Evolutionary conservation across 23 red algal genomes (phyloP).

Genomic region (Pyropia haitanensis): DNA sequence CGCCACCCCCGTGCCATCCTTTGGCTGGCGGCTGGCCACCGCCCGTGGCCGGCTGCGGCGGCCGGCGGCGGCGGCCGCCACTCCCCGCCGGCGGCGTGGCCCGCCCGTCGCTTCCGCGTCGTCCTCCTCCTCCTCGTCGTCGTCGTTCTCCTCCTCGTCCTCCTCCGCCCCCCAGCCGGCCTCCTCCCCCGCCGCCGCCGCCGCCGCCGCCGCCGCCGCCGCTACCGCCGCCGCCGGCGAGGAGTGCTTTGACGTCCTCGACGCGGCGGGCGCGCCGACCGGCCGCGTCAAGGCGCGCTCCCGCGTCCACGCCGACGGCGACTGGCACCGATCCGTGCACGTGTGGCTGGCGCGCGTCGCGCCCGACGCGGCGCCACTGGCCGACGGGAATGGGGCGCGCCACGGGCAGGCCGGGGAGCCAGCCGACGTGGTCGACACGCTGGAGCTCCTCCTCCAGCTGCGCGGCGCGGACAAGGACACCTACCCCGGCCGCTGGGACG

Average conservation of each 20-base stretch:
- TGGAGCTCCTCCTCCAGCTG: conserved; percentile 43
- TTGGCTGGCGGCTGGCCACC: too few relatives aligned
- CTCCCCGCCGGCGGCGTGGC: too few relatives aligned
- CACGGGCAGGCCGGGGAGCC: background rate
- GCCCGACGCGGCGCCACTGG: background rate
- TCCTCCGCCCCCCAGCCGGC: too few relatives aligned
- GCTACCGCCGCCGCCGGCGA: conserved; percentile 2
- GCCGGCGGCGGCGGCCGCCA: too few relatives aligned
- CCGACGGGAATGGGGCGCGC: background rate
- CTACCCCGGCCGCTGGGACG: conserved; percentile 79
- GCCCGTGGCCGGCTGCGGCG: too few relatives aligned
- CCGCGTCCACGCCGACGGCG: conserved; percentile 66
- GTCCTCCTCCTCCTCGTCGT: too few relatives aligned
- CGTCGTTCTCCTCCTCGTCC: too few relatives aligned
- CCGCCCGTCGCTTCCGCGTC: too few relatives aligned
- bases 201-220: too few relatives aligned
- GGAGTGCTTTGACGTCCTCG: conserved; percentile 63
- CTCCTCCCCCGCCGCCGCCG: too few relatives aligned
- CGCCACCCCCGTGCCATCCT: too few relatives aligned
- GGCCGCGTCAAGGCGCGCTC: conserved; percentile 44
- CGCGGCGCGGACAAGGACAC: conserved; percentile 66
- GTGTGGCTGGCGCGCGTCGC: conserved; percentile 46
- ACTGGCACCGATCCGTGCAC: conserved; percentile 85
- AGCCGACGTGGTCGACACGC: background rate
- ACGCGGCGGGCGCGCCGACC: conserved; percentile 19